A percentile compares a stretch with the other conserved stretches of the same genome.
Evolutionary conservation across 192 early-diverging fungal genomes (phyloP).

Genomic region (Chytriomyces hyalinus): DNA sequence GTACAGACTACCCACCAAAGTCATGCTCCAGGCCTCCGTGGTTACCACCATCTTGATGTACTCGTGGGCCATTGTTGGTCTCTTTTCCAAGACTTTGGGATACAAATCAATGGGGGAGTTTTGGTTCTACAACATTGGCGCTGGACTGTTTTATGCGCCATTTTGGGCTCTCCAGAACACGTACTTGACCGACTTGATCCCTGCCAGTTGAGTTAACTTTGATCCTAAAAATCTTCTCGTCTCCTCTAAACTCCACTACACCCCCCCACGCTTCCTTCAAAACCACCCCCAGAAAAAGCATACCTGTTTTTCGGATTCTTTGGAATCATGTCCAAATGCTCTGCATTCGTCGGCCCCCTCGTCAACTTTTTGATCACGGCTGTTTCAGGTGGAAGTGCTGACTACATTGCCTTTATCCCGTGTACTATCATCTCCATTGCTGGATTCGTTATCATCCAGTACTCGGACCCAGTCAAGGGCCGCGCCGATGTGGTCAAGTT

Average conservation of each 20-base stretch:
- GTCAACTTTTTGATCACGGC: constrained; percentile 23
- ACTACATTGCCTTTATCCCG: constrained; percentile 14
- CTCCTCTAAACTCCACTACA: too few species aligned
- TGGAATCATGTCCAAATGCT: constrained; percentile 46
- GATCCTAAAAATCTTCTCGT: too few species aligned
- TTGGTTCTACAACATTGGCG: constrained; percentile 13
- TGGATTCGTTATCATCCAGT: constrained; percentile 16
- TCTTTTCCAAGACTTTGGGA: constrained; percentile 27
- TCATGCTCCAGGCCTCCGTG: constrained; percentile 43
- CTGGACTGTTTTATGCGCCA: constrained; percentile 15
- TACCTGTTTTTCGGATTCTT: constrained; percentile 50
- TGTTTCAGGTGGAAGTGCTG: not conserved
- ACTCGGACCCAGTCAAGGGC: constrained; percentile 1
- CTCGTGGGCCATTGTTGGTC: constrained; percentile 44
- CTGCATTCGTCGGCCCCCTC: constrained; percentile 45
- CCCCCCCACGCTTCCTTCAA: too few species aligned
- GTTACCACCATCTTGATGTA: constrained; percentile 37
- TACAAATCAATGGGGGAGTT: constrained; percentile 31
- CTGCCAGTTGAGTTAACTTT: constrained; percentile 14
- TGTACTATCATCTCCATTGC: not conserved
- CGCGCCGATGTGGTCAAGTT: not conserved
- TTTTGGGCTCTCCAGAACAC: constrained; percentile 50
- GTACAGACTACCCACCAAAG: constrained; percentile 41
- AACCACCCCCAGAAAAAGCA: constrained; percentile 24
- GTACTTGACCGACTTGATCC: constrained; percentile 45